These are phyloP conservation scores for Boletus coccyginus DNA, from an alignment of 768 basidiomycete genomes.

Conservation along the genomic window DNA sequence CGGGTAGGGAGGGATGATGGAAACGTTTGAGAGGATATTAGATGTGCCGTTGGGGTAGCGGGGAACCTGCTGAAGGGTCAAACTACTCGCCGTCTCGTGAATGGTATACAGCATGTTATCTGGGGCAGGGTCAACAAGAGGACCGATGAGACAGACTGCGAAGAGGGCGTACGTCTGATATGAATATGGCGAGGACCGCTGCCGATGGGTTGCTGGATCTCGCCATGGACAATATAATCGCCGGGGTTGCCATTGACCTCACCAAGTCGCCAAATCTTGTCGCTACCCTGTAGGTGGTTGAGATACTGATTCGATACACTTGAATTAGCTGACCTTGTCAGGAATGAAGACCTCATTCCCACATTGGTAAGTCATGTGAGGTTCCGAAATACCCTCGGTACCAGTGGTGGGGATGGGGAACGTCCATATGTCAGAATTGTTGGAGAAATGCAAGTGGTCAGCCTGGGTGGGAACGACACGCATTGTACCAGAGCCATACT, in stretches of 20 bases:
- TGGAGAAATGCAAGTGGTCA: slow-evolving; percentile 35
- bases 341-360: slow-evolving; percentile 58
- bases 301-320: background rate
- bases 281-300: slow-evolving; percentile 46
- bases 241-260: slow-evolving; percentile 39
- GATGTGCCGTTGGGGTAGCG: slow-evolving; percentile 47
- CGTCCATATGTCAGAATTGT: slow-evolving; percentile 40
- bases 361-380: slow-evolving; percentile 63
- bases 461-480: slow-evolving; percentile 47
- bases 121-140: slow-evolving; percentile 19
- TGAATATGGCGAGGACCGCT: slow-evolving; percentile 60
- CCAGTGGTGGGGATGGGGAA: slow-evolving; percentile 47
- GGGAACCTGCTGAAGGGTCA: slow-evolving; percentile 54
- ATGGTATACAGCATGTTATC: slow-evolving; percentile 50
- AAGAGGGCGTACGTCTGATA: slow-evolving; percentile 30
- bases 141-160: background rate
- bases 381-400: slow-evolving; percentile 44
- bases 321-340: slow-evolving; percentile 48
- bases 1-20: slow-evolving; percentile 45
- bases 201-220: slow-evolving; percentile 56
- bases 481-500: slow-evolving; percentile 57
- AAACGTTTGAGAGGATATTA: slow-evolving; percentile 47
- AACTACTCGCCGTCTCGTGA: slow-evolving; percentile 54
- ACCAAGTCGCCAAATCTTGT: slow-evolving; percentile 66
- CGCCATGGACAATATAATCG: slow-evolving; percentile 53